Evolutionary conservation across 495 filamentous ascomycete genomes (phyloP), one percentile per base, ranked within the genome.

Genomic region (Sporormia fimetaria): DNA sequence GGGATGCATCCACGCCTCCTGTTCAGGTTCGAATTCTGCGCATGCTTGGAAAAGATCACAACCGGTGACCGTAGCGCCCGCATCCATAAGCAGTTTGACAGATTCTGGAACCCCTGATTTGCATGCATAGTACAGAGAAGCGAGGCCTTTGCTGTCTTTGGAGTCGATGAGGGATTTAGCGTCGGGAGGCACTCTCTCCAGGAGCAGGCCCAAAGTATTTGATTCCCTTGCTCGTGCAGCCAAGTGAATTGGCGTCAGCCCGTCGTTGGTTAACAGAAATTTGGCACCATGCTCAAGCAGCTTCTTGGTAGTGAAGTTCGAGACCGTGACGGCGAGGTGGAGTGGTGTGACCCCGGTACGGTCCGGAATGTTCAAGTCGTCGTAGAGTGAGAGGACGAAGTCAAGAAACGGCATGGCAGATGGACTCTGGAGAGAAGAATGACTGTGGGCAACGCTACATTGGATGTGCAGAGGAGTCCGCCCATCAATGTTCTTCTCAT

Each of bases 261-360:
- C 23, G 6, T 51, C 47, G 0, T 41, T 45, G 1, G 21, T 16
- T n/a, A 16, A 7, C 8, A 15, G 17, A 22, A 36, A 18, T 36
- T 51, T 30, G 1, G 47, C 47, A 8, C 42, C 42, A 16, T 34
- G 41, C 2, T 18, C 20, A 8, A 51, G 42, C 3, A 51, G 47
- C 32, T 25, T 40, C 28, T 11, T 21, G 7, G 21, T 15, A 2
- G n/a, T 7, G 21, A 24, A n/a, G 15, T 40, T 31, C 6, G 34
- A 51, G n/a, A 34, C 6, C 0, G 44, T 42, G 12, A 5, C 22
- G 1, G 49, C 44, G 2, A 52, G 12, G 20, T 52, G 49, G 12
- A 52, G 25, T 15, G 49, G 12, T 17, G 49, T 47, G 5, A 48
- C 6, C 7, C 49, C 49, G 27, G 37, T 11, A 3, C 20, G 15